Evolutionary conservation across 306 rosid species (phyloP).

Genomic region (Vigna unguiculata): DNA sequence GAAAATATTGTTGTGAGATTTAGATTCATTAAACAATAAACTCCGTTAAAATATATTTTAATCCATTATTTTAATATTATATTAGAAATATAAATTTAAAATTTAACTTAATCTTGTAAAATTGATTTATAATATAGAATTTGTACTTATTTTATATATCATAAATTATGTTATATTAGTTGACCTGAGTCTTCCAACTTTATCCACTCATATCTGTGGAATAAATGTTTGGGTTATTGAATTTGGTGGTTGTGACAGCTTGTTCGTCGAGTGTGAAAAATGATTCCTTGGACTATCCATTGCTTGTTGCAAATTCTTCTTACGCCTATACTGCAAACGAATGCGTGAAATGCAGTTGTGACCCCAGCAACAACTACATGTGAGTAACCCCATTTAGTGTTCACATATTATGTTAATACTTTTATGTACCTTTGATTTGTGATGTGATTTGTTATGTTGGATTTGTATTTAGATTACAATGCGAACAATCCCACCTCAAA

Average conservation of each 20-base stretch:
- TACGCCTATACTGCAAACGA: conserved; percentile 63
- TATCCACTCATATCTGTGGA: too few species aligned
- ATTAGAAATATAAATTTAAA: too few species aligned
- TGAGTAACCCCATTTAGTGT: conserved; percentile 40
- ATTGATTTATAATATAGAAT: too few species aligned
- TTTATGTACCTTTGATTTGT: background rate
- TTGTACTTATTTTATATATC: too few species aligned
- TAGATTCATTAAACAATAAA: too few species aligned
- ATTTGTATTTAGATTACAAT: conserved; percentile 59
- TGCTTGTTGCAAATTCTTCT: conserved; percentile 64
- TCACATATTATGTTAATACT: background rate
- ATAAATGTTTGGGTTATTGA: conserved; percentile 1
- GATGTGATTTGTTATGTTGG: background rate
- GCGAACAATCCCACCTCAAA: conserved; percentile 59
- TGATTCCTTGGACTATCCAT: conserved; percentile 60
- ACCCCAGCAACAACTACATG: conserved; percentile 50
- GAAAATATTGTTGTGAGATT: too few species aligned
- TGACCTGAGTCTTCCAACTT: too few species aligned
- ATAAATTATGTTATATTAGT: too few species aligned
- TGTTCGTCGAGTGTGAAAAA: conserved; percentile 60
- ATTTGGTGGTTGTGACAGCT: conserved; percentile 50
- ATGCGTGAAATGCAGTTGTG: conserved; percentile 77
- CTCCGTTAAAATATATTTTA: too few species aligned
- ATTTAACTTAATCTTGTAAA: too few species aligned
- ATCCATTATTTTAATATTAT: too few species aligned